phyloP scores from a whole-genome alignment of 305 asterid genomes.

The Fraxinus greggii region DNA sequence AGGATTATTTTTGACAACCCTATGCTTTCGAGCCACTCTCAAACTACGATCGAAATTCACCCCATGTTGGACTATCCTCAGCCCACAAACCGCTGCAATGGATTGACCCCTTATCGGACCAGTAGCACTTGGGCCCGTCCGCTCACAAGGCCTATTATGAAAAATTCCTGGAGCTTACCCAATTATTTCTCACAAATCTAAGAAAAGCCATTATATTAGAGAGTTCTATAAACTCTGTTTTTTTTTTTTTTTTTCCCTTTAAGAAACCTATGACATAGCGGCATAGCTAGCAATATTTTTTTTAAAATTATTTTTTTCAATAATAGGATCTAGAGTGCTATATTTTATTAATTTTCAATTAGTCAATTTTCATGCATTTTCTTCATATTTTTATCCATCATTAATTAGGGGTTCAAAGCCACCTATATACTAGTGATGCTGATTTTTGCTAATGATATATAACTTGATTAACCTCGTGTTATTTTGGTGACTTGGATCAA shows the following conservation, averaged over 20 bases:
- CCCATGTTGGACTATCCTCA: neutral
- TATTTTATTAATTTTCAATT: neutral
- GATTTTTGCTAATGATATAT: neutral
- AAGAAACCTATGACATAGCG: neutral
- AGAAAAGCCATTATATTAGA: neutral
- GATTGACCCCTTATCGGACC: neutral
- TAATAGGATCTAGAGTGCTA: neutral
- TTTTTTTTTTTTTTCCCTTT: too few relatives aligned
- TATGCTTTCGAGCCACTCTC: neutral
- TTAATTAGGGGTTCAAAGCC: neutral
- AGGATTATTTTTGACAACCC: neutral
- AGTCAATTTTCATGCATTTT: neutral
- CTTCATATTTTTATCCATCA: neutral
- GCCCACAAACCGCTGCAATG: neutral
- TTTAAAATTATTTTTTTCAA: neutral
- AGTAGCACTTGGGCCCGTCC: neutral
- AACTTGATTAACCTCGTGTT: neutral
- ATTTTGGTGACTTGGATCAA: neutral
- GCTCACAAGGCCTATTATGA: neutral
- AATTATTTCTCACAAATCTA: neutral
- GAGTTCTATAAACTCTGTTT: neutral
- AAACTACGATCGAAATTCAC: neutral
- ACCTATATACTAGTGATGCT: neutral
- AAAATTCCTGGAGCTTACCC: neutral
- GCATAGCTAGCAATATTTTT: neutral